Percentiles rank a stretch among this genome's conserved stretches.
phyloP scores from a whole-genome alignment of 345 rosid genomes.

The Arabidopsis arenosa region DNA sequence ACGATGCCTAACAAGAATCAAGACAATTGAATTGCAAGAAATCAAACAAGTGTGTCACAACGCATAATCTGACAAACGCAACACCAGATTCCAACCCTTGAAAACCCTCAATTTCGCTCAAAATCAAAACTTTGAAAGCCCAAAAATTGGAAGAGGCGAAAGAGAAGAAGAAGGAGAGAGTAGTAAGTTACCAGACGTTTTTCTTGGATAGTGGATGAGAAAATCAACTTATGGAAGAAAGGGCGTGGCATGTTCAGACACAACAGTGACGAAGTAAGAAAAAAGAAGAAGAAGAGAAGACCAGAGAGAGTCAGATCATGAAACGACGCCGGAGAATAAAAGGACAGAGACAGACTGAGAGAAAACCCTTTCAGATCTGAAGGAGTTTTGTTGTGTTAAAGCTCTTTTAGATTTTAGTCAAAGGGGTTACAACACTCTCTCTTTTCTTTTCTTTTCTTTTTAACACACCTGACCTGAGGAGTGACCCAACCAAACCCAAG shows the following conservation, averaged over 20 bases:
- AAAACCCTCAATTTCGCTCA: constrained; percentile 30
- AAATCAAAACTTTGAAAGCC: background rate
- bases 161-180: constrained; percentile 6
- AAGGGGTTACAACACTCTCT: constrained; percentile 33
- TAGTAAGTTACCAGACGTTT: constrained; percentile 60
- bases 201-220: constrained; percentile 66
- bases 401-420: constrained; percentile 39
- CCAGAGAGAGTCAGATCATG: constrained; percentile 51
- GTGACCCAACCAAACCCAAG: constrained; percentile 46
- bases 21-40: constrained; percentile 16
- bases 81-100: background rate
- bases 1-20: constrained; percentile 4
- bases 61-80: background rate
- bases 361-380: constrained; percentile 46
- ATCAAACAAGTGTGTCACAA: background rate
- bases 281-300: constrained; percentile 19
- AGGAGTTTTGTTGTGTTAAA: constrained; percentile 16
- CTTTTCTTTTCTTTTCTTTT: background rate
- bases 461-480: constrained; percentile 41
- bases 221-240: constrained; percentile 75
- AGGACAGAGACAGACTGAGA: constrained; percentile 40
- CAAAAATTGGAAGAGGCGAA: constrained; percentile 3
- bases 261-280: constrained; percentile 35
- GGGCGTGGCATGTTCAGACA: constrained; percentile 68
- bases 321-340: constrained; percentile 50